These are phyloP conservation scores for Xylaria nigripes DNA, from an alignment of 495 filamentous ascomycete species.

Conservation along the genomic window DNA sequence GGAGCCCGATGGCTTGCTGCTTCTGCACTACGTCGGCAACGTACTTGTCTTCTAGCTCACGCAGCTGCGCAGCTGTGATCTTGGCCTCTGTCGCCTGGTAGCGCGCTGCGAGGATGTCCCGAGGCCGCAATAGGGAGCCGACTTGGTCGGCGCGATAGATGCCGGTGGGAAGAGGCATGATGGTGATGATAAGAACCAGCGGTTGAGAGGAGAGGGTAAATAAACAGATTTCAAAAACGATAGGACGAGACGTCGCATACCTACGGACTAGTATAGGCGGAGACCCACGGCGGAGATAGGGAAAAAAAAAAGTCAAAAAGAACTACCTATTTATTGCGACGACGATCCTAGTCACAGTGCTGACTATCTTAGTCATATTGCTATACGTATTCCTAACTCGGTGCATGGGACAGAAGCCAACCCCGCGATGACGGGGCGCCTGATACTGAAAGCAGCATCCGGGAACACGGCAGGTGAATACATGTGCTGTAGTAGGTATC, in stretches of 20 bases:
- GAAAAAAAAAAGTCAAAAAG: background rate
- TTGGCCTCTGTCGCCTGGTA: slow-evolving; percentile 39
- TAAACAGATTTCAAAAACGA: background rate
- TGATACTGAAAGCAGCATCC: background rate
- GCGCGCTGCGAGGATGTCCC: slow-evolving; percentile 32
- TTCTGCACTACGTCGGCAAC: slow-evolving; percentile 52
- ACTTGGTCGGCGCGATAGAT: slow-evolving; percentile 45
- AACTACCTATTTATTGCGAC: no score
- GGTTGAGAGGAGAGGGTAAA: background rate
- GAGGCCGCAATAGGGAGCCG: slow-evolving; percentile 38
- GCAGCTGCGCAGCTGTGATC: slow-evolving; percentile 34
- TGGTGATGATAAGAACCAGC: background rate
- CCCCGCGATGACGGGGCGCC: background rate
- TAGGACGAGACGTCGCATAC: background rate
- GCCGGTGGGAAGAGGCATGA: slow-evolving; percentile 39
- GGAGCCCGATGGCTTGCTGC: slow-evolving; percentile 56
- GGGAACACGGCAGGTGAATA: slow-evolving; percentile 8
- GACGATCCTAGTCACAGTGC: no score
- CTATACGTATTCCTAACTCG: no score
- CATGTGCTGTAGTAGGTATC: no score
- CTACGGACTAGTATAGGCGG: background rate
- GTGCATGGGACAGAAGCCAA: background rate
- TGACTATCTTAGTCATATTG: no score
- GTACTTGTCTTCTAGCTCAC: slow-evolving; percentile 54
- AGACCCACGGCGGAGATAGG: background rate